Percentiles rank a stretch among this genome's conserved stretches.
Conservation (phyloP, 2,329 filamentous ascomycete species). For the Bipolaris sorokiniana region DNA sequence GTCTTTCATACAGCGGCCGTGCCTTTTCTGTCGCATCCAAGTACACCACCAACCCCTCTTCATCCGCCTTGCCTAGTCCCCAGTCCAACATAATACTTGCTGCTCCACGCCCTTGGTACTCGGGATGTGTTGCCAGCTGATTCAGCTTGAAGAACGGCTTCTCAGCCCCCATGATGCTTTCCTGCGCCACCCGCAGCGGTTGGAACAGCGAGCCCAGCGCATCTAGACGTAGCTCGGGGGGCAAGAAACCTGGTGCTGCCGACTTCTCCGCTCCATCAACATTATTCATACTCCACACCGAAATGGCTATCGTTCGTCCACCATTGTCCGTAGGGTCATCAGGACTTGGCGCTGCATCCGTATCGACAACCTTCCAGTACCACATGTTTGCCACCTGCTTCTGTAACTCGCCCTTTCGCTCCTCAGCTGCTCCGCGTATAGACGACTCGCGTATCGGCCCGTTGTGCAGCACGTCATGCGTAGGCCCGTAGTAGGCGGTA, state of each 20-base stretch:
- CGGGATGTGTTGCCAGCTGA: slow-evolving; percentile 45
- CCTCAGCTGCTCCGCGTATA: slow-evolving; percentile 32
- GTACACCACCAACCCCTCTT: slow-evolving; percentile 47
- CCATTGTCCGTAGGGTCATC: slow-evolving; percentile 33
- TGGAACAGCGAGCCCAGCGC: slow-evolving; percentile 33
- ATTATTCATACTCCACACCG: slow-evolving; percentile 37
- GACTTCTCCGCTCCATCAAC: slow-evolving; percentile 1
- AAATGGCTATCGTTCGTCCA: slow-evolving; percentile 38
- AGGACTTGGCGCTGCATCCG: slow-evolving; percentile 26
- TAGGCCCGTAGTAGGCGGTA: slow-evolving; percentile 40
- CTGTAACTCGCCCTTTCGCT: slow-evolving; percentile 29
- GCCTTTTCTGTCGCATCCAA: slow-evolving; percentile 50
- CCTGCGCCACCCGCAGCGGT: slow-evolving; percentile 30
- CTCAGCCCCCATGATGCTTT: slow-evolving; percentile 34
- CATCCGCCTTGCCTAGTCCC: slow-evolving; percentile 51
- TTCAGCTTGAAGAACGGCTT: slow-evolving; percentile 39
- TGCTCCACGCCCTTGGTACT: slow-evolving; percentile 50
- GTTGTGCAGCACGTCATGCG: slow-evolving; percentile 36
- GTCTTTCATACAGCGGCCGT: slow-evolving; percentile 48
- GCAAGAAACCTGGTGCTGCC: slow-evolving; percentile 70
- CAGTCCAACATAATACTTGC: slow-evolving; percentile 48
- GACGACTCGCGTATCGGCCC: slow-evolving; percentile 34
- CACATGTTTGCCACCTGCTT: slow-evolving; percentile 26
- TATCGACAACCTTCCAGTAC: slow-evolving; percentile 45
- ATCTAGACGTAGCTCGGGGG: slow-evolving; percentile 63